Percentiles rank a stretch among this genome's conserved stretches.
Conservation (phyloP, 805 yeast species). For the Saccharomycopsis schoenii region DNA sequence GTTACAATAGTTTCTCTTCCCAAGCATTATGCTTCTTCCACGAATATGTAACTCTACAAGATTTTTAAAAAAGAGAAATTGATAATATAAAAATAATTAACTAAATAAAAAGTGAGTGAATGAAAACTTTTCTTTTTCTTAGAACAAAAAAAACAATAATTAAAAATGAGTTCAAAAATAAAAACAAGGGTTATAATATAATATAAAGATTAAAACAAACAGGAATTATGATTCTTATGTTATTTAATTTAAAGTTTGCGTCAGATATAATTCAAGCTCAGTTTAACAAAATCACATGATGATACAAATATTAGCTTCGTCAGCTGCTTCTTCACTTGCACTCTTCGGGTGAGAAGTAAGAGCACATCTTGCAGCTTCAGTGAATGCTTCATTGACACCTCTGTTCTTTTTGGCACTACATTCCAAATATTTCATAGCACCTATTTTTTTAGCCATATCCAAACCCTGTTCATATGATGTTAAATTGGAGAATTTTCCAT, state of each 20-base stretch:
- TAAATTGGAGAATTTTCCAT: constrained; percentile 33
- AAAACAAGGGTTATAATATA: not conserved
- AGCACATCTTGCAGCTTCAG: constrained; percentile 97
- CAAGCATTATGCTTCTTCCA: not conserved
- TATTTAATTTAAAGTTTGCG: too few species aligned
- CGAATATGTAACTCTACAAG: not conserved
- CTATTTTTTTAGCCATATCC: constrained; percentile 83
- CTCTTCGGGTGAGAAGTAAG: constrained; percentile 82
- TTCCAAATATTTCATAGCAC: constrained; percentile 89
- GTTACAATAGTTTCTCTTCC: not conserved
- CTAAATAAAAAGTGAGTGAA: not conserved
- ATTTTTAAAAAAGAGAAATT: not conserved
- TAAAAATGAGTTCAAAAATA: not conserved
- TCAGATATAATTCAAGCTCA: too few species aligned
- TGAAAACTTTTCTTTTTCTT: not conserved
- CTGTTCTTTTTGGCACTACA: constrained; percentile 94
- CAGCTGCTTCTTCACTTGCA: constrained; percentile 37
- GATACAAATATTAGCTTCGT: constrained; percentile 26
- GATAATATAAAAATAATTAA: not conserved
- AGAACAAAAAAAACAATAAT: not conserved
- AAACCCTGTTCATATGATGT: constrained; percentile 91
- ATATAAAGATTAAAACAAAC: not conserved
- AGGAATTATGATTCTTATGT: not conserved
- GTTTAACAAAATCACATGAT: constrained; percentile 27
- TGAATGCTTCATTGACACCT: constrained; percentile 98